These are phyloP conservation scores for Candida sp. DNA, from an alignment of 1,139 yeast species.

Conservation along the genomic window DNA sequence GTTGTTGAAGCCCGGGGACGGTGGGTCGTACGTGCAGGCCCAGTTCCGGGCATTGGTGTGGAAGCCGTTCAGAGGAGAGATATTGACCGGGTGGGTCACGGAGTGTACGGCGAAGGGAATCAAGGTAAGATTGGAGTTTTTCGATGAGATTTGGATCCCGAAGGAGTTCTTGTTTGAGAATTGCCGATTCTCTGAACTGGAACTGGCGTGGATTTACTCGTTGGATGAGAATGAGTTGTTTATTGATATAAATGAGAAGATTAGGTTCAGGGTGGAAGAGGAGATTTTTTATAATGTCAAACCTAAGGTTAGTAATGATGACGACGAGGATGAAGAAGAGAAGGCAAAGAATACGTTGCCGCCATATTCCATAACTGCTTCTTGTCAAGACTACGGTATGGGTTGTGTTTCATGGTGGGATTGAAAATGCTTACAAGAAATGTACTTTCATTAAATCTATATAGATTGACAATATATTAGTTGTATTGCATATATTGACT, in stretches of 20 bases:
- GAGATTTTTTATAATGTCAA: conserved; percentile 84
- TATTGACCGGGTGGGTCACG: conserved; percentile 93
- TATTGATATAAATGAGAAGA: conserved; percentile 88
- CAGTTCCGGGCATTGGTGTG: conserved; percentile 79
- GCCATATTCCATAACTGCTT: conserved; percentile 84
- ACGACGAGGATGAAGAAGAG: conserved; percentile 33
- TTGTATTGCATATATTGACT: conserved; percentile 99
- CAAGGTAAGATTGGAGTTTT: conserved; percentile 82
- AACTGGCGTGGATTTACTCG: conserved; percentile 96
- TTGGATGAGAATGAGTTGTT: conserved; percentile 74
- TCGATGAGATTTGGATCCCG: conserved; percentile 92
- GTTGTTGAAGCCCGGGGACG: conserved; percentile 93
- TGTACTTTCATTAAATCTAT: not conserved
- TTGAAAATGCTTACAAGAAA: conserved; percentile 5
- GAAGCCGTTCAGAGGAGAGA: conserved; percentile 94
- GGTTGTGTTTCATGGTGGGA: conserved; percentile 99
- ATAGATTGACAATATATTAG: conserved; percentile 12
- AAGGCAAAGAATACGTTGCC: conserved; percentile 51
- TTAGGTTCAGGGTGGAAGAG: conserved; percentile 89
- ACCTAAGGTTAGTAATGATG: conserved; percentile 69
- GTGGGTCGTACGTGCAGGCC: conserved; percentile 82
- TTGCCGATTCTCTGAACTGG: conserved; percentile 69
- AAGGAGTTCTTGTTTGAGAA: conserved; percentile 80
- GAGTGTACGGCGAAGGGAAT: conserved; percentile 89
- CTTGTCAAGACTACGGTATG: conserved; percentile 96